phyloP scores from a whole-genome alignment of 129 eudicot species.

The Oenanthe sinensis region DNA sequence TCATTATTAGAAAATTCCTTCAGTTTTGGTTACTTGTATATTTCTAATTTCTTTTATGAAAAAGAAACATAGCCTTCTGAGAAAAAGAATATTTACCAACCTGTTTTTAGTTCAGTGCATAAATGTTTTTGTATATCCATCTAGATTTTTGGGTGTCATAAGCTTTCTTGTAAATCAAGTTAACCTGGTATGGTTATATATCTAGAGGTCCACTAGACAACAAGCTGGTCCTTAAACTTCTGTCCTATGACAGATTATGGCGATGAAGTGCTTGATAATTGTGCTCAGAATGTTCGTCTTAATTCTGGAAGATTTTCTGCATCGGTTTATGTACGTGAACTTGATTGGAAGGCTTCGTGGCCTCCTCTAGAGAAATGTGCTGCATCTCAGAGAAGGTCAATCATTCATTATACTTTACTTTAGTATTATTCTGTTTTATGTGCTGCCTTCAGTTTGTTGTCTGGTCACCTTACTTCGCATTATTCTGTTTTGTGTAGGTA shows the following conservation, averaged over 20 bases:
- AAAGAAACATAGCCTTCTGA: background rate
- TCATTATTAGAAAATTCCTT: background rate
- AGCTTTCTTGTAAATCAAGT: background rate
- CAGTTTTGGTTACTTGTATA: background rate
- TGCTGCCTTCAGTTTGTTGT: background rate
- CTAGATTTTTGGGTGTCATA: background rate
- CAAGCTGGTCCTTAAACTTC: background rate
- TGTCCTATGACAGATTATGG: conserved; percentile 9
- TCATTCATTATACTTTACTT: background rate
- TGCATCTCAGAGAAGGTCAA: conserved; percentile 31
- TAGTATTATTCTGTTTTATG: no score
- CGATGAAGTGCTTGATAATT: conserved; percentile 7
- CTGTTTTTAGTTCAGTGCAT: background rate
- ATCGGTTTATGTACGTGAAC: conserved; percentile 73
- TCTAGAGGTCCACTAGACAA: background rate
- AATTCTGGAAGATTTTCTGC: conserved; percentile 27
- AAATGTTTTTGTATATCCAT: background rate
- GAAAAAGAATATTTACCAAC: background rate
- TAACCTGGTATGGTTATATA: background rate
- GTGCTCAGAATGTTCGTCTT: background rate
- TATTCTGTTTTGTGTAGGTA: conserved; percentile 35
- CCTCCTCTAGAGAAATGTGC: background rate
- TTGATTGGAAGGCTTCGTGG: conserved; percentile 74
- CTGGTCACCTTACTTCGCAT: background rate
- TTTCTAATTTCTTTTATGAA: background rate